Evolutionary conservation across 768 basidiomycete species (phyloP), one percentile per base, ranked within the genome.

Genomic region (Boletus eberwhitei): DNA sequence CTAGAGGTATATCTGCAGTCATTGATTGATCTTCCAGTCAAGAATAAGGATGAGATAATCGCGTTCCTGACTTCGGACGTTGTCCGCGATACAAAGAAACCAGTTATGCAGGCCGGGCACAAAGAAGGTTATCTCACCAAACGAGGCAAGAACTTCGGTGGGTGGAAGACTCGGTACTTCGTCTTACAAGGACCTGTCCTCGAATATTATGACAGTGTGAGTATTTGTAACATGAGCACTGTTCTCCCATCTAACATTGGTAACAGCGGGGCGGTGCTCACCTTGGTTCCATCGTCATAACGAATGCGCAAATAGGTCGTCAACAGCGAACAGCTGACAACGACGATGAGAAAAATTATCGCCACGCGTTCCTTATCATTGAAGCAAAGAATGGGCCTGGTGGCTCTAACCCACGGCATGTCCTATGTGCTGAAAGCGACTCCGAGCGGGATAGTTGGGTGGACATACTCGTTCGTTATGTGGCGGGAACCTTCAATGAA

Each of bases 41-140:
- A 90, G 71, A 89, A 87, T 73, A 92, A 93, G 69, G 80, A 88
- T 66, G 93, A 96, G 66, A 78, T 98, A 34, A 90, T 95, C 64
- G 84, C 87, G 2, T 99, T 98, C 75, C 83, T 98, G 61, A 94
- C 88, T 29, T 90, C 90, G 7, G 95, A 96, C 66, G 80, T 96
- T 50, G 82, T 94, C 35, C 85, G 85, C 34, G 86, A 87, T 59
- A 76, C 86, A 42, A 83, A 82, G 68, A 84, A 85, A 57, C 87
- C 90, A 2, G 89, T 89, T 19, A 82, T 83, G 75, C 87, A 89
- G 65, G 79, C 79, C 2, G 90, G 90, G 26, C 85, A 94, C 74
- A 97, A 96, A 72, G 92, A 96, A 71, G 96, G 95, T 16, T 96
- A 96, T 69, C 75, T 97, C 35, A 98, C 96, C 19, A 98, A 98